Conservation (phyloP, 2,329 filamentous ascomycete genomes). For the Fusarium stilboides region DNA sequence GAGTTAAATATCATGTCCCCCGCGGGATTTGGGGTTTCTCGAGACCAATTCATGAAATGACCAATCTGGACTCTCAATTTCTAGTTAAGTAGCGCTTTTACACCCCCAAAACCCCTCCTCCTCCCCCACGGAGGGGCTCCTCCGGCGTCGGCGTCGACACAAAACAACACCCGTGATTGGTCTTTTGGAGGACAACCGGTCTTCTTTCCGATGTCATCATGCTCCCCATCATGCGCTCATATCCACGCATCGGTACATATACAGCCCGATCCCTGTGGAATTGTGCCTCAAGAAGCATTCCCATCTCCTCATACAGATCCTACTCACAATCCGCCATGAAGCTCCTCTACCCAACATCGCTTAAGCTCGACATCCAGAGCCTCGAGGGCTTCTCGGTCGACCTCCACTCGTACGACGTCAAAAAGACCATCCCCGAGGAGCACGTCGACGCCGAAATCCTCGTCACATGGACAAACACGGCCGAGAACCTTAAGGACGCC, state of each 20-base stretch:
- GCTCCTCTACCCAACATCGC: conserved; percentile 76
- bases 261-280: conserved; percentile 20
- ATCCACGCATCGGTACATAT: conserved; percentile 39
- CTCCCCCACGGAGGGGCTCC: conserved; percentile 40
- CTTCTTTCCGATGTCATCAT: conserved; percentile 44
- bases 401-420: conserved; percentile 74
- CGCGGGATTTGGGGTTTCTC: conserved; percentile 39
- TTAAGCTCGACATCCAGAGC: conserved; percentile 68
- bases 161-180: background rate
- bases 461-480: conserved; percentile 73
- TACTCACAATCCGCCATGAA: conserved; percentile 62
- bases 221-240: conserved; percentile 34
- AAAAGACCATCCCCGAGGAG: conserved; percentile 68
- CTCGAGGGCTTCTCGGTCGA: conserved; percentile 72
- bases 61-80: conserved; percentile 6
- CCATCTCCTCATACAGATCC: background rate
- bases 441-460: conserved; percentile 73
- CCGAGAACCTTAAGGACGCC: conserved; percentile 72
- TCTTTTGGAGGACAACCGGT: conserved; percentile 15
- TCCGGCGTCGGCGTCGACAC: conserved; percentile 26
- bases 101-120: conserved; percentile 29
- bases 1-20: conserved; percentile 13
- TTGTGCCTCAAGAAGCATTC: background rate
- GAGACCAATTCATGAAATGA: background rate
- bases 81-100: background rate